These are phyloP conservation scores for Populus hybrid DNA, from an alignment of 441 rosid genomes.

Conservation along the genomic window DNA sequence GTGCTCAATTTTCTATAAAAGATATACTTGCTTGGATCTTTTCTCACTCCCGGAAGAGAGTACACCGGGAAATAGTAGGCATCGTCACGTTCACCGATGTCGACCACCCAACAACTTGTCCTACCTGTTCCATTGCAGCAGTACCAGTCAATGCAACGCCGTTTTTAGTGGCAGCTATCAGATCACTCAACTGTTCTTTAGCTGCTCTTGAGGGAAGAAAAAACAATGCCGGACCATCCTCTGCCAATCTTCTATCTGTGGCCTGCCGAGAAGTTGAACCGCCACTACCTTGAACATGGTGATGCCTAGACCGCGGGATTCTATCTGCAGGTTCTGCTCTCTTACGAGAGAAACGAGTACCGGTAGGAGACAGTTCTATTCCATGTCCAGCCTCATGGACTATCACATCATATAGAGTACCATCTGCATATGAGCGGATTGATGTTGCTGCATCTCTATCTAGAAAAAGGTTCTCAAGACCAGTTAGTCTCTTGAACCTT, in stretches of 20 bases:
- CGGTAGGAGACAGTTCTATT: slow-evolving; percentile 6
- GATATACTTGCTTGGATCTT: slow-evolving; percentile 57
- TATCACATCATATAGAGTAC: not conserved
- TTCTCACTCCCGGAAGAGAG: slow-evolving; percentile 69
- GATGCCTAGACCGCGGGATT: slow-evolving; percentile 6
- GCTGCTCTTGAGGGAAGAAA: slow-evolving; percentile 33
- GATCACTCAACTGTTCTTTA: slow-evolving; percentile 27
- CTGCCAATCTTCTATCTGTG: slow-evolving; percentile 10
- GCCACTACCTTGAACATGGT: slow-evolving; percentile 14
- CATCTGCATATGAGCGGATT: slow-evolving; percentile 2
- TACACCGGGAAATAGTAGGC: slow-evolving; percentile 58
- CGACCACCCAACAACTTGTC: slow-evolving; percentile 49
- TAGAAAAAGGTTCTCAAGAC: slow-evolving; percentile 13
- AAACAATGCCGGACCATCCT: slow-evolving; percentile 23
- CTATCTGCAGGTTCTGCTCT: slow-evolving; percentile 9
- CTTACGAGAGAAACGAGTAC: not conserved
- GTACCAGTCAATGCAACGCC: slow-evolving; percentile 59
- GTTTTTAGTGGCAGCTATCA: slow-evolving; percentile 29
- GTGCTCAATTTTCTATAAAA: not conserved
- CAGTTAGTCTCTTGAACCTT: slow-evolving; percentile 32
- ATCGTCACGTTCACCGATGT: slow-evolving; percentile 60
- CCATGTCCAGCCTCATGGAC: slow-evolving; percentile 12
- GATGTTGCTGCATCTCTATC: slow-evolving; percentile 14
- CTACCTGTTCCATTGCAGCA: slow-evolving; percentile 58
- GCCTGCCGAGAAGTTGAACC: slow-evolving; percentile 4